Evolutionary conservation across 2,329 filamentous ascomycete genomes (phyloP), one percentile per base, ranked within the genome.

Genomic region (Ciborinia camelliae): DNA sequence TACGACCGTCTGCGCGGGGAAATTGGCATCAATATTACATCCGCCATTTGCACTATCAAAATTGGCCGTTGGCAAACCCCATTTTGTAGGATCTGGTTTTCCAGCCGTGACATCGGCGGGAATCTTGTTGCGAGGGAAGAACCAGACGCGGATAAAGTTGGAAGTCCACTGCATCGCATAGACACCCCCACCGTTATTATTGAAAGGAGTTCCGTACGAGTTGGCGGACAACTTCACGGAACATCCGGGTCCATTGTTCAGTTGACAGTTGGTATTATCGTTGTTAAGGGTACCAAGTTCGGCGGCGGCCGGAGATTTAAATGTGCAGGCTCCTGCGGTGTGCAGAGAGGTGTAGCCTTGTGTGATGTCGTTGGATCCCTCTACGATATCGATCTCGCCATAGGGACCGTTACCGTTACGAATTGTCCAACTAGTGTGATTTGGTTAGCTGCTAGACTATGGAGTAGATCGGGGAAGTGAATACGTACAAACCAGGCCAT

Each of bases 1-100:
- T 62, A 92, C 85, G 68, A 97, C 86, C 71, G 88, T 84, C 79
- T 96, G 84, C 66, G 89, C 77, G 64, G 80, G 79, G 79, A 97
- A 95, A 76, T 88, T 82, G 2, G 77, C 71, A 68, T 86, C 80
- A 68, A 96, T 89, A 71, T 93, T 79, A 77, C 93, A 97, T 65
- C 63, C 30, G 2, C 80, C 81, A 1, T 67, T 39, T 72, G 81
- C 69, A 7, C 80, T 82, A 1, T 90, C 90, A 47, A 72, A 71
- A 57, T 81, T 81, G 18, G 90, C 90, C 2, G 83, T 75, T 0
- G 93, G 90, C 2, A 76, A 77, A 15, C 86, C 89, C 88, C 92
- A 96, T 26, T 73, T 76, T 3, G 78, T 75, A 0, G 91, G 90
- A 69, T 90, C 78, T 0, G 91, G 90, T 9, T 72, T 79, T 23